Evolutionary conservation across 2,329 filamentous ascomycete genomes (phyloP).

Genomic region (Colletotrichum endophyticum): DNA sequence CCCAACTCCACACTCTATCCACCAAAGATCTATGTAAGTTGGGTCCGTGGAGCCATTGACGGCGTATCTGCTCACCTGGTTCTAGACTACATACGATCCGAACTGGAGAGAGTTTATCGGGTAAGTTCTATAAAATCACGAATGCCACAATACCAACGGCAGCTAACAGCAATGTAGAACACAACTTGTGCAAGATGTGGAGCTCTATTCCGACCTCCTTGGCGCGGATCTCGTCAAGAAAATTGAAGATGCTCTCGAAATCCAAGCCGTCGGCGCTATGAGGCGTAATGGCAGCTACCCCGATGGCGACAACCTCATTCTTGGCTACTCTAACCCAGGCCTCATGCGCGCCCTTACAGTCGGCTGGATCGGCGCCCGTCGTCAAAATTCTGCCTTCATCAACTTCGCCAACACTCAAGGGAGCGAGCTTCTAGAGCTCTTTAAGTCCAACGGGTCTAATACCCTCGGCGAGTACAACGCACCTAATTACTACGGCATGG

Average conservation of each 20-base stretch:
- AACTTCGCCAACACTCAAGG: slow-evolving; percentile 41
- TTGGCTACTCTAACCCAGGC: slow-evolving; percentile 45
- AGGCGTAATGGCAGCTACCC: slow-evolving; percentile 43
- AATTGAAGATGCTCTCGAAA: slow-evolving; percentile 40
- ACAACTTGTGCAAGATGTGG: slow-evolving; percentile 38
- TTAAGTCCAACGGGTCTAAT: slow-evolving; percentile 33
- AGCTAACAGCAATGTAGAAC: slow-evolving; percentile 22
- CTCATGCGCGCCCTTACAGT: slow-evolving; percentile 44
- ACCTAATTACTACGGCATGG: slow-evolving; percentile 46
- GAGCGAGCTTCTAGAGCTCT: slow-evolving; percentile 30
- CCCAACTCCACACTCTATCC: slow-evolving; percentile 34
- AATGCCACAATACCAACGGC: not conserved
- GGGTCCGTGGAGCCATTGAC: not conserved
- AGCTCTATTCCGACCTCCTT: slow-evolving; percentile 36
- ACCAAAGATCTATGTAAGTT: slow-evolving; percentile 35
- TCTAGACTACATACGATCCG: slow-evolving; percentile 30
- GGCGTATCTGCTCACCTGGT: not conserved
- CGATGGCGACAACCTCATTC: slow-evolving; percentile 39
- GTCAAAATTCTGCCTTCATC: slow-evolving; percentile 38
- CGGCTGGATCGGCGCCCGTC: slow-evolving; percentile 44
- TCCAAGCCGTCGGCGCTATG: slow-evolving; percentile 41
- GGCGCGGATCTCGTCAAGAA: slow-evolving; percentile 31
- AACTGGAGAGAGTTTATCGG: slow-evolving; percentile 44
- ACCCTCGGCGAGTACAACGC: slow-evolving; percentile 43
- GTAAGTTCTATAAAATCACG: slow-evolving; percentile 10